phyloP scores from a whole-genome alignment of 83 land plant species.

The Thuja plicata region DNA sequence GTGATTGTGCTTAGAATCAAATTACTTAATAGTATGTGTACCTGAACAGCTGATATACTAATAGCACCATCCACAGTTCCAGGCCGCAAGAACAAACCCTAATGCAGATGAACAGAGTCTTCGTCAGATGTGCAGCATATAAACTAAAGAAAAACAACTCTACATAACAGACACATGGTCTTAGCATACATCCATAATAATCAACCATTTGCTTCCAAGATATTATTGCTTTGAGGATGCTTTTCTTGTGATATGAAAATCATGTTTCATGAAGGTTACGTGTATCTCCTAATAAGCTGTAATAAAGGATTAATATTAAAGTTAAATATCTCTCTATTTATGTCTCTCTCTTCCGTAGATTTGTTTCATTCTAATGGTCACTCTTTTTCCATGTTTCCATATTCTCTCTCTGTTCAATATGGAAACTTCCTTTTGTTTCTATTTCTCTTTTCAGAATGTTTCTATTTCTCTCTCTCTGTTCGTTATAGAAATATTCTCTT shows the following conservation, averaged over 20 bases:
- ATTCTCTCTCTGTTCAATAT: too few relatives aligned
- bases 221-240: neutral
- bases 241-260: neutral
- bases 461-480: too few relatives aligned
- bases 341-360: too few relatives aligned
- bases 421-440: too few relatives aligned
- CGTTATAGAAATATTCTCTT: too few relatives aligned
- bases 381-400: too few relatives aligned
- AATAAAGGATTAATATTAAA: neutral
- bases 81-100: conserved; percentile 17
- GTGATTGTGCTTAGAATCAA: neutral
- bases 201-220: neutral
- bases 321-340: too few relatives aligned
- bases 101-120: neutral
- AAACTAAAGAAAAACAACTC: neutral
- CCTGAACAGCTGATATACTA: conserved; percentile 21
- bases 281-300: neutral
- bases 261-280: neutral
- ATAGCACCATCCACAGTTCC: conserved; percentile 22
- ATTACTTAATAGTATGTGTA: neutral
- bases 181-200: neutral
- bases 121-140: neutral
- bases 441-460: too few relatives aligned
- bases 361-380: too few relatives aligned
- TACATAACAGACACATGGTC: neutral